Evolutionary conservation across 2,329 filamentous ascomycete species (phyloP).

Genomic region (Ophiostoma montium): DNA sequence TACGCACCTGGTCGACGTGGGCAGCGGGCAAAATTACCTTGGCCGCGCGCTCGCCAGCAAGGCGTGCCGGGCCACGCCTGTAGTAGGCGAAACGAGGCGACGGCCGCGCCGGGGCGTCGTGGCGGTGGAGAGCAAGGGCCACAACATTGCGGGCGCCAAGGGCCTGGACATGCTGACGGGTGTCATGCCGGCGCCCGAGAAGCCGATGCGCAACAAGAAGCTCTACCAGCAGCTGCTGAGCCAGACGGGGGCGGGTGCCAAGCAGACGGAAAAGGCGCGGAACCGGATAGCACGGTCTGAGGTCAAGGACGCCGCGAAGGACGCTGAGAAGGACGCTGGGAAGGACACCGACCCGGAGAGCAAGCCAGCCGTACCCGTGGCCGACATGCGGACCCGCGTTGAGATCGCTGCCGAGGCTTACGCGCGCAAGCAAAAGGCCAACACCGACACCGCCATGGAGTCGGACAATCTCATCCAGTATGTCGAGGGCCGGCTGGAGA

Average conservation of each 20-base stretch:
- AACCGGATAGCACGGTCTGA: conserved; percentile 22
- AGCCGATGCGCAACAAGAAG: conserved; percentile 73
- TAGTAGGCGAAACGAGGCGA: conserved; percentile 36
- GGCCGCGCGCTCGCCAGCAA: conserved; percentile 64
- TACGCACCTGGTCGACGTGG: conserved; percentile 88
- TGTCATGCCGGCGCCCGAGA: conserved; percentile 51
- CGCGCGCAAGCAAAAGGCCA: not conserved
- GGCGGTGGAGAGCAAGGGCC: conserved; percentile 75
- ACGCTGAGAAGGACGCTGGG: not conserved
- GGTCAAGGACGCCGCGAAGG: not conserved
- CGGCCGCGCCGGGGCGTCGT: conserved; percentile 82
- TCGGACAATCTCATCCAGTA: conserved; percentile 58
- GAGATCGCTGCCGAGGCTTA: conserved; percentile 9
- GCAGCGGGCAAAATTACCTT: conserved; percentile 92
- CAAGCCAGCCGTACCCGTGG: not conserved
- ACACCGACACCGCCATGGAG: conserved; percentile 39
- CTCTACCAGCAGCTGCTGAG: conserved; percentile 44
- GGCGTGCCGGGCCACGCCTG: not conserved
- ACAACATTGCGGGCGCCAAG: conserved; percentile 76
- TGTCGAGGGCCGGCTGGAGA: conserved; percentile 58
- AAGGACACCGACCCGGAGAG: not conserved
- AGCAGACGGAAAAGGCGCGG: conserved; percentile 27
- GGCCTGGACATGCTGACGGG: conserved; percentile 73
- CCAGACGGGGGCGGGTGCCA: conserved; percentile 22
- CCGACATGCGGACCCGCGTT: conserved; percentile 8